Conservation (phyloP, 768 basidiomycete species). For the Boletus rubroflammeus region DNA sequence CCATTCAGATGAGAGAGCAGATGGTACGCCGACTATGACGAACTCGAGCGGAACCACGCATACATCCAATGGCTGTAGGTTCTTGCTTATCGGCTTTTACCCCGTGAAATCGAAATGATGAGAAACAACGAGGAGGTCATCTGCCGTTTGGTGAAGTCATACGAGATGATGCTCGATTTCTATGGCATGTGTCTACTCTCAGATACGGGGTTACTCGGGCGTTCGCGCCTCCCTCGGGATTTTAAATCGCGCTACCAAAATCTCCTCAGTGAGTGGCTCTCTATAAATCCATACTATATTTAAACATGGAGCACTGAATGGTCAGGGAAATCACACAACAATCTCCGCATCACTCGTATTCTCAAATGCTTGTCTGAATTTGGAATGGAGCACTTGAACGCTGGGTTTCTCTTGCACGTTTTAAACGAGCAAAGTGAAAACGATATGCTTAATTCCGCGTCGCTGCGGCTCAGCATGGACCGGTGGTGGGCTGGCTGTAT, state of each 20-base stretch:
- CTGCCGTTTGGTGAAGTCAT: constrained; percentile 53
- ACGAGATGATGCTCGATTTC: constrained; percentile 74
- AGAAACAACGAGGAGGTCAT: constrained; percentile 46
- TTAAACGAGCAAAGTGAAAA: constrained; percentile 66
- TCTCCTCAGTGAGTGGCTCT: constrained; percentile 53
- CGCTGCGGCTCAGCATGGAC: constrained; percentile 63
- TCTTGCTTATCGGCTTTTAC: constrained; percentile 58
- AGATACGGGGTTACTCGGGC: constrained; percentile 57
- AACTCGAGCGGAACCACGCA: constrained; percentile 64
- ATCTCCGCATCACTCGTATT: constrained; percentile 73
- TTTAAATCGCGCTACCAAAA: constrained; percentile 58
- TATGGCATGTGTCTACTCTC: constrained; percentile 67
- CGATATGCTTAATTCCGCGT: constrained; percentile 45
- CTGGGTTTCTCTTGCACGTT: constrained; percentile 66
- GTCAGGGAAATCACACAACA: constrained; percentile 69
- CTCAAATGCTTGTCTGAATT: constrained; percentile 72
- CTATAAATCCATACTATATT: neutral
- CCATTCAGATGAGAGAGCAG: constrained; percentile 33
- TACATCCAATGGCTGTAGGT: constrained; percentile 80
- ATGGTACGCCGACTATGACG: constrained; percentile 61
- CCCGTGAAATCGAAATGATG: constrained; percentile 60
- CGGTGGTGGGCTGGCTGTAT: constrained; percentile 77
- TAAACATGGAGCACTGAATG: neutral
- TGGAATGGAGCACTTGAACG: constrained; percentile 59
- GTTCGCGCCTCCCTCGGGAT: constrained; percentile 46